Conservation (phyloP, 2,329 filamentous ascomycete species). For the Talaromyces sp. region DNA sequence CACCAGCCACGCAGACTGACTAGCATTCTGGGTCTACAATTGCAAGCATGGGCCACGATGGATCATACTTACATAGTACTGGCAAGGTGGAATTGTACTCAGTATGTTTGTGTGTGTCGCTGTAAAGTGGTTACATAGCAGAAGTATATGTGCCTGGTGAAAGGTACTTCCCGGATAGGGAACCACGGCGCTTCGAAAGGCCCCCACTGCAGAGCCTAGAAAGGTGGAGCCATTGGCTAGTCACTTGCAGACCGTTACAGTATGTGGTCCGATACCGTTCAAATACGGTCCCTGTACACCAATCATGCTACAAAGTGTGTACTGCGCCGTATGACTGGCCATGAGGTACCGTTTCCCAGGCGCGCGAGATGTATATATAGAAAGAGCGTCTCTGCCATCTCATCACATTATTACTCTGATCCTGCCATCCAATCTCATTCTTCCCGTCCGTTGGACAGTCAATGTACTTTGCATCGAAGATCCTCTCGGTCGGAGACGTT, state of each 20-base stretch:
- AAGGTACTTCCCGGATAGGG: slow-evolving; percentile 8
- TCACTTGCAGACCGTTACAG: slow-evolving; percentile 1
- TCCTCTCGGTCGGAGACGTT: neutral
- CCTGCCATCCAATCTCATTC: neutral
- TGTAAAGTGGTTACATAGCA: too few relatives aligned
- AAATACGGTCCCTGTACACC: neutral
- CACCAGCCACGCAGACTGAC: neutral
- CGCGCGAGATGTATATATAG: neutral
- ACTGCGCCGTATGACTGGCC: neutral
- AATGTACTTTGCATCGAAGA: neutral
- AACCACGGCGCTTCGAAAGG: slow-evolving; percentile 9
- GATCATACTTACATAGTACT: neutral
- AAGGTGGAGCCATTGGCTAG: slow-evolving; percentile 3
- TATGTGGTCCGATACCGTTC: slow-evolving; percentile 1
- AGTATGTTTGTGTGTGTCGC: neutral
- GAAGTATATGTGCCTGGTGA: neutral
- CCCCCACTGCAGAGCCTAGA: neutral
- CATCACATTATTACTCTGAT: neutral
- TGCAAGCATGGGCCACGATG: neutral
- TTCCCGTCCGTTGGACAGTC: neutral
- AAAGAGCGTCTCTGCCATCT: slow-evolving; percentile 3
- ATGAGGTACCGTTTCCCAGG: neutral
- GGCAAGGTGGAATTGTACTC: too few relatives aligned
- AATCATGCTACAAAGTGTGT: neutral
- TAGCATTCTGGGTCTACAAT: neutral